Conservation (phyloP, 257 asterid genomes). For the Solanum chmielewskii region DNA sequence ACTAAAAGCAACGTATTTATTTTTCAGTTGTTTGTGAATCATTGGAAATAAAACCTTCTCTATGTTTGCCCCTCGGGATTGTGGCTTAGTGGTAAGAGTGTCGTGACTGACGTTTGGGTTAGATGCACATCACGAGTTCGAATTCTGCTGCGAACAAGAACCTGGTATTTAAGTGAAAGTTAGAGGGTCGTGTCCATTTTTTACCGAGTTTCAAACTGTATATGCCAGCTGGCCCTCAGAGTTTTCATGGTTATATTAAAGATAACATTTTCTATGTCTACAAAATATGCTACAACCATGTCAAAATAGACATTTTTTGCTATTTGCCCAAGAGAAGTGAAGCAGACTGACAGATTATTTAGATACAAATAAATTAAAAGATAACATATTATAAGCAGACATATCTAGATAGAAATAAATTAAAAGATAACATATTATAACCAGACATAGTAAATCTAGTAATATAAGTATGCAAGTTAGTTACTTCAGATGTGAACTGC, state of each 20-base stretch:
- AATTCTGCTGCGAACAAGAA: not conserved
- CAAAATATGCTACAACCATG: not conserved
- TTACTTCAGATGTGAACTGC: not conserved
- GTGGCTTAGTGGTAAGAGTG: not conserved
- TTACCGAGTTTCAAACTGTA: not conserved
- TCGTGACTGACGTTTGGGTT: not conserved
- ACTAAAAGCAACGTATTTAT: not conserved
- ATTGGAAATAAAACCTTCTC: not conserved
- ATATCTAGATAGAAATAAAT: not conserved
- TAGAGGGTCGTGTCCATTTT: not conserved
- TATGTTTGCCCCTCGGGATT: not conserved
- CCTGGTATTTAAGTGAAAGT: not conserved
- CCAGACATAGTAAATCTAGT: not conserved
- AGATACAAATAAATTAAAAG: not conserved
- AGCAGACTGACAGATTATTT: not conserved
- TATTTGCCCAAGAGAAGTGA: not conserved
- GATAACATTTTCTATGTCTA: not conserved
- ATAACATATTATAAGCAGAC: not conserved
- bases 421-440: not conserved
- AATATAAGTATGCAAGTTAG: not conserved
- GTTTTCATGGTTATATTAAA: not conserved
- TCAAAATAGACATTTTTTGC: not conserved
- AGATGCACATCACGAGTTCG: not conserved
- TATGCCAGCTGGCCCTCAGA: not conserved
- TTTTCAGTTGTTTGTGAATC: not conserved